Conservation (phyloP, 495 filamentous ascomycete genomes). For the Staphylotrichum tortipilum region DNA sequence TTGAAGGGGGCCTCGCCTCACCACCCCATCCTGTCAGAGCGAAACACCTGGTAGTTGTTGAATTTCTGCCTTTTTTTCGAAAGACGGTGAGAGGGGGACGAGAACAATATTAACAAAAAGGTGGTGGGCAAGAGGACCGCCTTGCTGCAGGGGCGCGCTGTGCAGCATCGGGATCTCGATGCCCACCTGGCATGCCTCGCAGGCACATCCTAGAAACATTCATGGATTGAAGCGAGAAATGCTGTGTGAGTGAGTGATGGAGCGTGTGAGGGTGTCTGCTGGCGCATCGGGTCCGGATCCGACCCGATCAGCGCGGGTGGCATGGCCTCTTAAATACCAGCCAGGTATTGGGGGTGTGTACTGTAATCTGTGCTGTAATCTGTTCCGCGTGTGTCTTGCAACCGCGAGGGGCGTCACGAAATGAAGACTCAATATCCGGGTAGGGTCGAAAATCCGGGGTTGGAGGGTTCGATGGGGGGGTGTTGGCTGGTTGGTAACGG, state of each 20-base stretch:
- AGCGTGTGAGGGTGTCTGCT: no score
- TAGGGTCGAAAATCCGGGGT: constrained; percentile 1
- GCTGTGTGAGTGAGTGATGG: no score
- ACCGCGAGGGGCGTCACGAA: not conserved
- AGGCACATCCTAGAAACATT: no score
- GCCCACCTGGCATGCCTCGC: not conserved
- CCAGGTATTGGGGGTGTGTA: no score
- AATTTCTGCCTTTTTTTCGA: not conserved
- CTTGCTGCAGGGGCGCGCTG: no score
- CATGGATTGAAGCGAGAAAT: no score
- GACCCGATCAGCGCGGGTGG: not conserved
- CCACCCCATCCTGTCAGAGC: not conserved
- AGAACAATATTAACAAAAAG: not conserved
- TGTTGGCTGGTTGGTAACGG: no score
- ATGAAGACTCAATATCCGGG: not conserved
- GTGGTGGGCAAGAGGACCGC: no score
- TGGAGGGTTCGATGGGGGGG: constrained; percentile 6
- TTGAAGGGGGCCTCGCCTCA: no score
- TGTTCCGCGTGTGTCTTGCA: no score
- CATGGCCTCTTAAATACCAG: constrained; percentile 2
- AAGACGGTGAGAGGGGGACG: not conserved
- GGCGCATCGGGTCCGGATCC: not conserved
- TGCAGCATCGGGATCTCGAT: no score
- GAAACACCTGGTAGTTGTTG: not conserved
- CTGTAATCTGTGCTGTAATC: no score